Evolutionary conservation across 139 green algal genomes (phyloP).

Genomic region (Chlorella sp.): DNA sequence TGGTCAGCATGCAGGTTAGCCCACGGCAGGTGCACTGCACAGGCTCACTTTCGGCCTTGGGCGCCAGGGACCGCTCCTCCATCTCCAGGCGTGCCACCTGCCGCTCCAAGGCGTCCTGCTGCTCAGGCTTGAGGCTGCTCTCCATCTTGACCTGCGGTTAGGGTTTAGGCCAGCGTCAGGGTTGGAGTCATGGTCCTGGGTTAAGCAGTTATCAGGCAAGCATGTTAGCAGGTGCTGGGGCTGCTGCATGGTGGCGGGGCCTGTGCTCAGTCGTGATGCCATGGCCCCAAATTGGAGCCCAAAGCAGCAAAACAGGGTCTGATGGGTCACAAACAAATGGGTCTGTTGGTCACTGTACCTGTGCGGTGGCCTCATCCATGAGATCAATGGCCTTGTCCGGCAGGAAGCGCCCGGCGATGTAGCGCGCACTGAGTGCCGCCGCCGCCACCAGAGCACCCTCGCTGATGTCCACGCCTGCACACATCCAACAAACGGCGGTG

Average conservation of each 20-base stretch:
- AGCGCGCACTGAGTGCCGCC: constrained; percentile 64
- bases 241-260: too few relatives aligned
- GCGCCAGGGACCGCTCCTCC: constrained; percentile 15
- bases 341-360: too few relatives aligned
- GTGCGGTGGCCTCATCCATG: constrained; percentile 90
- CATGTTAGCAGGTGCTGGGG: too few relatives aligned
- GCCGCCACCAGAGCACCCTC: constrained; percentile 92
- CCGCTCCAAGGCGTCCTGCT: constrained; percentile 37
- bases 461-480: constrained; percentile 72
- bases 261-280: too few relatives aligned
- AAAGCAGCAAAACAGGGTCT: too few relatives aligned
- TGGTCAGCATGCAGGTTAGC: neutral
- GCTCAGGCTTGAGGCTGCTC: constrained; percentile 28
- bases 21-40: too few relatives aligned
- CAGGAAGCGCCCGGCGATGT: constrained; percentile 85
- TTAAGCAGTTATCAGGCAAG: too few relatives aligned
- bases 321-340: too few relatives aligned
- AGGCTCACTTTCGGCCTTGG: neutral
- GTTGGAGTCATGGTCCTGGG: too few relatives aligned
- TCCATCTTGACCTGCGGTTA: constrained; percentile 51
- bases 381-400: constrained; percentile 94
- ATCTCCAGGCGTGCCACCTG: constrained; percentile 25
- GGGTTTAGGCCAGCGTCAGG: too few relatives aligned
- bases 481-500: too few relatives aligned
- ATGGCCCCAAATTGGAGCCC: too few relatives aligned